These are phyloP conservation scores for Suhomyces coccinellae DNA, from an alignment of 1,139 yeast genomes.

Conservation along the genomic window DNA sequence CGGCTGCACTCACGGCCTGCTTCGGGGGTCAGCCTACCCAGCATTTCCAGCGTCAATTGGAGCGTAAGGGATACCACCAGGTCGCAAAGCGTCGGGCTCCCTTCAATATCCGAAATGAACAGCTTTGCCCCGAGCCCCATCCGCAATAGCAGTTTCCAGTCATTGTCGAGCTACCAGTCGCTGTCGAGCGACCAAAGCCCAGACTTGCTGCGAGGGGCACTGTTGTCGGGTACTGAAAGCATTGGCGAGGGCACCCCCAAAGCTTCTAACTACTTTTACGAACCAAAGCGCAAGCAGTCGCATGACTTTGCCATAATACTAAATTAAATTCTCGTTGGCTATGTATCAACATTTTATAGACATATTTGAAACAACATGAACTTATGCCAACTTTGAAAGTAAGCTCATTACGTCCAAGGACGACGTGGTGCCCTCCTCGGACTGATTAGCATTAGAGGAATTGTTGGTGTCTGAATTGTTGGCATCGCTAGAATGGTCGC, in stretches of 20 bases:
- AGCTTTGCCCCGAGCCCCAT: background rate
- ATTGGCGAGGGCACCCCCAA: background rate
- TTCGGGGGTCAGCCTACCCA: constrained; percentile 2
- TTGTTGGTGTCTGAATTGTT: constrained; percentile 4
- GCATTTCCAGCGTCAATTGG: background rate
- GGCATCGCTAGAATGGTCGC: background rate
- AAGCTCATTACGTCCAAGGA: constrained; percentile 33
- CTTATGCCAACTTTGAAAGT: constrained; percentile 34
- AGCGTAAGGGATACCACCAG: background rate
- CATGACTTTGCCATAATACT: constrained; percentile 8
- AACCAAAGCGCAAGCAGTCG: constrained; percentile 3
- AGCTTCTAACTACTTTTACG: constrained; percentile 4
- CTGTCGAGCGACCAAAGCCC: background rate
- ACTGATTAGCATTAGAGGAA: constrained; percentile 3
- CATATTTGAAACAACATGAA: background rate
- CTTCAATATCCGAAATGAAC: background rate
- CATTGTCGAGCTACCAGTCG: background rate
- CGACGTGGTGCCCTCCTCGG: constrained; percentile 17
- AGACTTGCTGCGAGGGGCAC: background rate
- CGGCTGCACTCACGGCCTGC: background rate
- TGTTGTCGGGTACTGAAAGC: background rate
- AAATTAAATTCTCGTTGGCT: constrained; percentile 4
- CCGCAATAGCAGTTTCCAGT: background rate
- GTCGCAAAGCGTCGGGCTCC: background rate
- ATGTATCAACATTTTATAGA: constrained; percentile 1